Evolutionary conservation across 371 early-diverging fungal genomes (phyloP), one percentile per base, ranked within the genome.

Genomic region (Lichtheimia ornata): DNA sequence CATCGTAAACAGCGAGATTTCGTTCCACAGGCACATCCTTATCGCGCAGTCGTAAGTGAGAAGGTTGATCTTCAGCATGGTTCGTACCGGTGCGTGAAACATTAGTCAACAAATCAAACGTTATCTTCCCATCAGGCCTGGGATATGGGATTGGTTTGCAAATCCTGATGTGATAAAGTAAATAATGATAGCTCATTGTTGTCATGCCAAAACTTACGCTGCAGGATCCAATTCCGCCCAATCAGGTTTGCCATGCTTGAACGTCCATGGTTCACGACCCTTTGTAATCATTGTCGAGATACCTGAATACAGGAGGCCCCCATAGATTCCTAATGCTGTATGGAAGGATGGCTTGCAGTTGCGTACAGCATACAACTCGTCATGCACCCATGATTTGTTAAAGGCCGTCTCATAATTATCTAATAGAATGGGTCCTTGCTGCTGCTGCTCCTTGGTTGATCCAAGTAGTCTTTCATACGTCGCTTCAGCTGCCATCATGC

Each of bases 281-380:
- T 91, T 93, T 47, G 97, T 76, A 41, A 97, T 62, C 52, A 96
- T 49, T 12, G 95, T 89, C 49, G 97, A 97, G 20, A 98, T 72
- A 52, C 98, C 99, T 52, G 95, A 87, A 72, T 91, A 97, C 5
- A 81, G 55, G 20, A 97, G 70, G 53, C 97, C 97, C 59, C 98
- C 99, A 61, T 73, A 87, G 43, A 96, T 63, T 30, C 98, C 97
- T 15, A 97, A 83, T 14, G 92, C 84, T 41, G 71, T 79, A 69
- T 97, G 93, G 93, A 97, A 97, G 17, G 97, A 94, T 14, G 99
- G 99, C 28, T 94, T 81, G 20, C 92, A 76, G 72, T 98, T 98
- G 60, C 99, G 91, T 24, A 98, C 93, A 64, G 90, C 86, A 68
- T 88, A 82, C 45, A 98, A 79, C 73, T 98, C 99, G 64, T 96